Base-by-base conservation (phyloP, 2,329 filamentous ascomycete species). In the Thyridium curvatum region DNA sequence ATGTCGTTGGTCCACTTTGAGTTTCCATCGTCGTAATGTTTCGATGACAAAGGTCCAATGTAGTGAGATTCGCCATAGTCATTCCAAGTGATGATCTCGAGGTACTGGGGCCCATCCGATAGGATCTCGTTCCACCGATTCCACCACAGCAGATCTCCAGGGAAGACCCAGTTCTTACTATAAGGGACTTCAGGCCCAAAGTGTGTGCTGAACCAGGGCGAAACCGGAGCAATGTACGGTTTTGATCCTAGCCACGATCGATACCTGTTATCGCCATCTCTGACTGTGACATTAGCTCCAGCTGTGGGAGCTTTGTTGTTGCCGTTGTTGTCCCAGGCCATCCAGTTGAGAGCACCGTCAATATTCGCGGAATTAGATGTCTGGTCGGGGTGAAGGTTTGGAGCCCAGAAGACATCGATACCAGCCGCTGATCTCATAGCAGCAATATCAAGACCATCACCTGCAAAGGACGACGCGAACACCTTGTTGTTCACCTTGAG, bases 31-130 rank as follows among this genome's bases (percentile, higher is more conserved):
- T 54, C 65, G 45, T 41, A 56, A 45, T 68, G 65, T 54, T 46
- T 65, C 30, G 62, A 68, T n/a, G 12, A 58, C 15, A 73, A 51
- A 2, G 70, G 72, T 1, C 67, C 70, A 14, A 74, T 61, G 47
- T 77, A 75, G 46, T 77, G 72, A 13, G 65, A 71, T 48, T 77
- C 73, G 28, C 73, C 73, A 35, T 69, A 76, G 49, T 77, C 62
- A 38, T 65, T 65, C 60, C 60, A 65, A n/a, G 66, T 67, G 14
- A 70, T 52, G 21, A 70, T 65, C 48, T 64, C 59, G 6, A 77
- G 53, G 41, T 72, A 73, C 4, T 65, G 60, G 13, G 71, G 70
- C 13, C 62, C 54, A n/a, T 70, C 47, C 7, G 51, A 46, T 10
- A 72, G 45, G 15, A 73, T 62, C 39, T 61, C 46, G 16, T 70